Conservation (phyloP, 495 filamentous ascomycete species). For the Umbilicaria muhlenbergii region DNA sequence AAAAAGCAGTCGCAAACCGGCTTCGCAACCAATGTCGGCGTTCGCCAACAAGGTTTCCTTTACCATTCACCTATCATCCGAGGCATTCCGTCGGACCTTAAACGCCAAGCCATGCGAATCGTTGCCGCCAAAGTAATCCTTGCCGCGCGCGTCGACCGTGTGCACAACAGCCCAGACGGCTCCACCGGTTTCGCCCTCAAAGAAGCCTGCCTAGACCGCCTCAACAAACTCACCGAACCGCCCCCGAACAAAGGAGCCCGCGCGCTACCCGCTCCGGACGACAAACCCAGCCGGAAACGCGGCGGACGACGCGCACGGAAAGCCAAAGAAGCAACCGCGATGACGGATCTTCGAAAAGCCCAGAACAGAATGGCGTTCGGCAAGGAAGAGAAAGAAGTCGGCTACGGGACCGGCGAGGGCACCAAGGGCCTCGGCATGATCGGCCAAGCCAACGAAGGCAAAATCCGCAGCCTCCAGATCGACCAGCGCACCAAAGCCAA, state of each 20-base stretch:
- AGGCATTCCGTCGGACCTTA: constrained; percentile 68
- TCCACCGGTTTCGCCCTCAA: constrained; percentile 73
- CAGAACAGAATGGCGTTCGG: constrained; percentile 95
- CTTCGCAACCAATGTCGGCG: constrained; percentile 85
- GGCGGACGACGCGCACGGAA: constrained; percentile 84
- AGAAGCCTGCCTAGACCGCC: constrained; percentile 63
- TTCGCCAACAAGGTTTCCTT: constrained; percentile 84
- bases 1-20: constrained; percentile 72
- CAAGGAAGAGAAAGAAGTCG: constrained; percentile 88
- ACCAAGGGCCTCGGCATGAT: constrained; percentile 92
- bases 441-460: constrained; percentile 71
- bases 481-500: constrained; percentile 87
- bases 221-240: constrained; percentile 94
- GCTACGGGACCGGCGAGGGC: constrained; percentile 74
- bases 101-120: constrained; percentile 90
- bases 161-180: constrained; percentile 71
- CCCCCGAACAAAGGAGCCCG: constrained; percentile 77
- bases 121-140: constrained; percentile 87
- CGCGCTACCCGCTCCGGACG: constrained; percentile 85
- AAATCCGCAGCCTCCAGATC: constrained; percentile 73
- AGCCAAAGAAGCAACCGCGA: constrained; percentile 91
- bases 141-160: constrained; percentile 73
- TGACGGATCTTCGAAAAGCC: constrained; percentile 92
- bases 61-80: constrained; percentile 82
- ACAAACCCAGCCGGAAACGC: constrained; percentile 87